Percentiles rank a stretch among this genome's conserved stretches.
Evolutionary conservation across 371 early-diverging fungal genomes (phyloP).

Genomic region (Cokeromyces recurvatus): DNA sequence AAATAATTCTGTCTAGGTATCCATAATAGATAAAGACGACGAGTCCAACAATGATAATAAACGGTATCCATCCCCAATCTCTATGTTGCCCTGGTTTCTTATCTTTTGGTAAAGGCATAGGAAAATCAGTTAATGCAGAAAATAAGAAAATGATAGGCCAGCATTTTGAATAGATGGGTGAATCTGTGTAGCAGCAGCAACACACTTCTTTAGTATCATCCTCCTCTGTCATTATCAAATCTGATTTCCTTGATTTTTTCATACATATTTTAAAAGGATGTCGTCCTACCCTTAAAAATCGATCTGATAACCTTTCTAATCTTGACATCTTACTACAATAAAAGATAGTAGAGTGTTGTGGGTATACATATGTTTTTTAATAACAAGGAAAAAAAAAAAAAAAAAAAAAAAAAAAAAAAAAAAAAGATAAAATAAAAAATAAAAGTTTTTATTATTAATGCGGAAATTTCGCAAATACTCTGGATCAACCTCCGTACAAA

Average conservation of each 20-base stretch:
- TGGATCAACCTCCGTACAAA: not conserved
- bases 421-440: not conserved
- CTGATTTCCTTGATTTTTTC: too few relatives aligned
- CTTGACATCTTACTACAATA: too few relatives aligned
- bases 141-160: slow-evolving; percentile 32
- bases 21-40: slow-evolving; percentile 21
- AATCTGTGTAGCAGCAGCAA: slow-evolving; percentile 23
- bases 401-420: not conserved
- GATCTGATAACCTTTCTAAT: slow-evolving; percentile 7
- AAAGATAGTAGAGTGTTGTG: too few relatives aligned
- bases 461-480: slow-evolving; percentile 2
- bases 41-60: slow-evolving; percentile 19
- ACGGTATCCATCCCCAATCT: slow-evolving; percentile 33
- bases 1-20: slow-evolving; percentile 17
- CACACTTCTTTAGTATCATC: too few relatives aligned
- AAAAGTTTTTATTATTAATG: not conserved
- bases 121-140: slow-evolving; percentile 30
- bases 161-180: slow-evolving; percentile 18
- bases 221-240: too few relatives aligned
- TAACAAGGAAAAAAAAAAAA: too few relatives aligned
- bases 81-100: slow-evolving; percentile 33
- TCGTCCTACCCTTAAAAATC: slow-evolving; percentile 12
- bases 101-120: slow-evolving; percentile 30
- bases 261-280: slow-evolving; percentile 17
- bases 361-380: too few relatives aligned